These are phyloP conservation scores for Coprinellus micaceus DNA, from an alignment of 768 basidiomycete species.

Conservation along the genomic window DNA sequence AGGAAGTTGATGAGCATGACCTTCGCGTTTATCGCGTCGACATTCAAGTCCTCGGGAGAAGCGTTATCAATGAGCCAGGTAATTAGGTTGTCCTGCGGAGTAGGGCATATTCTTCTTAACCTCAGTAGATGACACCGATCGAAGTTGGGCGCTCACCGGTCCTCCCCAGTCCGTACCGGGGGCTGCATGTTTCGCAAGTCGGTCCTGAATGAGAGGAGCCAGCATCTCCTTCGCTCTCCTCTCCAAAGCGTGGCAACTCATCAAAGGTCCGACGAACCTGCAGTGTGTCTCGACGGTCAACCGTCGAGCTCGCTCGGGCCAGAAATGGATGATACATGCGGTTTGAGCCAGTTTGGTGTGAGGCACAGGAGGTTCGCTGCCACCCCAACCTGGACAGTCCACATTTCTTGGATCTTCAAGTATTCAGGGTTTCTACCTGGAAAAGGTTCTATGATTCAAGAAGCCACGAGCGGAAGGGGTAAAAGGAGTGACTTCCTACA, in stretches of 20 bases:
- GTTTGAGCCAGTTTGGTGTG: constrained; percentile 38
- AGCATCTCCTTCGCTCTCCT: constrained; percentile 11
- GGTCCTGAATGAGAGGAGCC: constrained; percentile 11
- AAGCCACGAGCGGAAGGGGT: not conserved
- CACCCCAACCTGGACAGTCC: constrained; percentile 32
- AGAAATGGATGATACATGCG: constrained; percentile 33
- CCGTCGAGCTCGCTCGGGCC: too few species aligned
- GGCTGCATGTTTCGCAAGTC: constrained; percentile 4
- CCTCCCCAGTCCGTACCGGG: constrained; percentile 9
- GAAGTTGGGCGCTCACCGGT: too few species aligned
- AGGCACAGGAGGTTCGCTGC: constrained; percentile 28
- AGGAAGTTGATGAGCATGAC: constrained; percentile 36
- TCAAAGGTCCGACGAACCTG: constrained; percentile 15
- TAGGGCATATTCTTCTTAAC: too few species aligned
- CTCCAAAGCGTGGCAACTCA: constrained; percentile 1
- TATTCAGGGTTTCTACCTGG: constrained; percentile 42
- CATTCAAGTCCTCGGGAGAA: constrained; percentile 24
- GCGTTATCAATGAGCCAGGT: constrained; percentile 43
- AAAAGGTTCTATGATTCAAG: not conserved
- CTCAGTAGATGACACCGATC: too few species aligned
- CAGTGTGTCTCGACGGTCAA: too few species aligned
- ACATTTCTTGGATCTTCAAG: constrained; percentile 28
- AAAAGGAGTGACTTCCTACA: constrained; percentile 39
- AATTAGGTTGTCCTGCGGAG: too few species aligned
- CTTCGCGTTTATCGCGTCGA: constrained; percentile 19